phyloP scores from a whole-genome alignment of 2,329 filamentous ascomycete genomes.

The Stagonosporopsis tanaceti region DNA sequence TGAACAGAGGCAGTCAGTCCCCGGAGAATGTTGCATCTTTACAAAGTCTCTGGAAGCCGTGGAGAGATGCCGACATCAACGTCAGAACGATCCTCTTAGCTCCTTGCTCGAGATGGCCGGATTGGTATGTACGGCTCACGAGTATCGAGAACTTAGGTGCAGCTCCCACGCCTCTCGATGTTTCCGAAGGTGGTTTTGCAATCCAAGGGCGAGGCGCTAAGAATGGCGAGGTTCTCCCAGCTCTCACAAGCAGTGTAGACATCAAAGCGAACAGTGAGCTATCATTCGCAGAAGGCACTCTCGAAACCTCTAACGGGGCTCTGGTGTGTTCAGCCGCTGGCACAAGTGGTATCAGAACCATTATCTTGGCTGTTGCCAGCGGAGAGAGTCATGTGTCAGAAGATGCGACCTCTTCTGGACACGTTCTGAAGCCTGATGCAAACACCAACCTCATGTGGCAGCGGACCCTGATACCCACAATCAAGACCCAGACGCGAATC shows the following conservation, averaged over 20 bases:
- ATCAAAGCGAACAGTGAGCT: neutral
- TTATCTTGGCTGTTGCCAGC: neutral
- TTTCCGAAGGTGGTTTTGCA: slow-evolving; percentile 41
- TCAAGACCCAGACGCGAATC: slow-evolving; percentile 12
- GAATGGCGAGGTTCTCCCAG: slow-evolving; percentile 31
- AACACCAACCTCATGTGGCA: slow-evolving; percentile 49
- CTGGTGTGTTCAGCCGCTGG: slow-evolving; percentile 42
- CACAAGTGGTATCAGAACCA: slow-evolving; percentile 33
- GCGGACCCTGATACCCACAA: slow-evolving; percentile 41
- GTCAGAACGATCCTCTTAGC: slow-evolving; percentile 35
- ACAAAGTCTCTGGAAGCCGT: slow-evolving; percentile 39
- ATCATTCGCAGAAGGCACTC: slow-evolving; percentile 30
- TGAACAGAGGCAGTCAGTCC: neutral
- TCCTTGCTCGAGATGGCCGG: slow-evolving; percentile 36
- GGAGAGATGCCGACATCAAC: slow-evolving; percentile 37
- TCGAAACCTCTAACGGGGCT: slow-evolving; percentile 12
- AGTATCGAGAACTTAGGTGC: slow-evolving; percentile 22
- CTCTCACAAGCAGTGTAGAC: neutral
- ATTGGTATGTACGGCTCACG: slow-evolving; percentile 42
- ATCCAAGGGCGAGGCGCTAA: slow-evolving; percentile 37
- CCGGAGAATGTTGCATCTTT: slow-evolving; percentile 24
- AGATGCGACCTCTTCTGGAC: slow-evolving; percentile 1
- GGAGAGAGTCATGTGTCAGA: neutral
- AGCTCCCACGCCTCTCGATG: slow-evolving; percentile 4
- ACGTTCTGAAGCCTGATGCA: slow-evolving; percentile 45